These are phyloP conservation scores for Colletotrichum paranaense DNA, from an alignment of 2,329 filamentous ascomycete genomes.

Conservation along the genomic window DNA sequence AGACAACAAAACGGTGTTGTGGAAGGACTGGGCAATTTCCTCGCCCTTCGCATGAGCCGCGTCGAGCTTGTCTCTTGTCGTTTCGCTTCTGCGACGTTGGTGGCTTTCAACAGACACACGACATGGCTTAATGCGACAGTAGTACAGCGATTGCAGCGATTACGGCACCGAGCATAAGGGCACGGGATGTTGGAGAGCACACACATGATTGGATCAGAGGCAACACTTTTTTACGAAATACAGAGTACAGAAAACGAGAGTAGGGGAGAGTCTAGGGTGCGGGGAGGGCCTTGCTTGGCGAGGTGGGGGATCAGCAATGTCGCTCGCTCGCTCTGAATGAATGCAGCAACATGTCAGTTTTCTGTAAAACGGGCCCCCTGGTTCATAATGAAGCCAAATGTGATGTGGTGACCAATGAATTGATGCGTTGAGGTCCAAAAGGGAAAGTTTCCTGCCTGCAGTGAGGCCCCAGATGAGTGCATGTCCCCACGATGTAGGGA, in stretches of 20 bases:
- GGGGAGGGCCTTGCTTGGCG: constrained; percentile 29
- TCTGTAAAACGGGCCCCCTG: neutral
- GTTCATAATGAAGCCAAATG: neutral
- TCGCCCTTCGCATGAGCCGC: constrained; percentile 7
- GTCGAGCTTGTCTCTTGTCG: neutral
- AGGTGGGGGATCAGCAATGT: constrained; percentile 29
- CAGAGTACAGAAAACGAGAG: constrained; percentile 21
- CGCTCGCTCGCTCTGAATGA: constrained; percentile 29
- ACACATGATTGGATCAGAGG: neutral
- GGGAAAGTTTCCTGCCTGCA: constrained; percentile 7
- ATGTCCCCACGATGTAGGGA: neutral
- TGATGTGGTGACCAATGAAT: constrained; percentile 13
- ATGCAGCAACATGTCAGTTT: constrained; percentile 30
- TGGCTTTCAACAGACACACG: constrained; percentile 34
- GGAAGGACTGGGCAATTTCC: constrained; percentile 1
- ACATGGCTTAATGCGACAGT: constrained; percentile 5
- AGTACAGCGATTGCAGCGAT: constrained; percentile 26
- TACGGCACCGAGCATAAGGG: neutral
- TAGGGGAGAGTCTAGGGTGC: constrained; percentile 1
- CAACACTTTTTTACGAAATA: neutral
- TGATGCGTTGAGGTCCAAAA: constrained; percentile 9
- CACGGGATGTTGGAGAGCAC: neutral
- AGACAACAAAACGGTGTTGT: constrained; percentile 29
- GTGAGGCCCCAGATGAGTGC: neutral
- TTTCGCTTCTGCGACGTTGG: constrained; percentile 9